phyloP scores from a whole-genome alignment of 2,329 filamentous ascomycete species.

The Escovopsis sp. region DNA sequence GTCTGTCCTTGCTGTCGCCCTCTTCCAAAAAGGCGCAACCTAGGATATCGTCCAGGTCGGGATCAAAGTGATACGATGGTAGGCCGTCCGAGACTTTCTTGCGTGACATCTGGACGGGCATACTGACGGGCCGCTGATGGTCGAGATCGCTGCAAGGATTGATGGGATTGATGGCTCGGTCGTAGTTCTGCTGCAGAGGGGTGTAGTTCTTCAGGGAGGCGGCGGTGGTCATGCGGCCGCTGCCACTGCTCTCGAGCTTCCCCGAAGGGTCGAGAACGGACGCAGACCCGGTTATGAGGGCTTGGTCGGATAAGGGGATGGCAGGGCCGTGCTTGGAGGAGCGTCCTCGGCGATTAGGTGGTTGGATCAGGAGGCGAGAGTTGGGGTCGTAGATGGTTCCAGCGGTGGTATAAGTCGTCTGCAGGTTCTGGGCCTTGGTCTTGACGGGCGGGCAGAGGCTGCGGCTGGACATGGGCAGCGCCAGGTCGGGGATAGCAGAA shows the following conservation, averaged over 20 bases:
- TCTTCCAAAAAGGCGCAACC: too few relatives aligned
- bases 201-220: constrained; percentile 26
- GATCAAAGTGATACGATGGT: too few relatives aligned
- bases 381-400: constrained; percentile 40
- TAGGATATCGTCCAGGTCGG: too few relatives aligned
- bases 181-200: constrained; percentile 39
- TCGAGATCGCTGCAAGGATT: constrained; percentile 9
- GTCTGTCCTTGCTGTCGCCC: too few relatives aligned
- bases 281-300: constrained; percentile 22
- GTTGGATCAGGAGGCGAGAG: constrained; percentile 30
- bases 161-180: constrained; percentile 32
- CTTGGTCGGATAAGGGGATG: constrained; percentile 16
- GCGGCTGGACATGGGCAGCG: too few relatives aligned
- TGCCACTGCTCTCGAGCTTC: constrained; percentile 7
- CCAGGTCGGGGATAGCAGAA: too few relatives aligned
- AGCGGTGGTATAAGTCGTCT: constrained; percentile 33
- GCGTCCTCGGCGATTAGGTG: constrained; percentile 36
- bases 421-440: too few relatives aligned
- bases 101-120: constrained; percentile 13
- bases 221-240: constrained; percentile 2
- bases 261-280: constrained; percentile 20
- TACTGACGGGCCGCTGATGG: constrained; percentile 10
- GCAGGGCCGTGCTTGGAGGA: constrained; percentile 25
- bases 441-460: too few relatives aligned
- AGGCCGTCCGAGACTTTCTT: constrained; percentile 15